Conservation (phyloP, 352 stramenopile species). For the Pythium insidiosum region DNA sequence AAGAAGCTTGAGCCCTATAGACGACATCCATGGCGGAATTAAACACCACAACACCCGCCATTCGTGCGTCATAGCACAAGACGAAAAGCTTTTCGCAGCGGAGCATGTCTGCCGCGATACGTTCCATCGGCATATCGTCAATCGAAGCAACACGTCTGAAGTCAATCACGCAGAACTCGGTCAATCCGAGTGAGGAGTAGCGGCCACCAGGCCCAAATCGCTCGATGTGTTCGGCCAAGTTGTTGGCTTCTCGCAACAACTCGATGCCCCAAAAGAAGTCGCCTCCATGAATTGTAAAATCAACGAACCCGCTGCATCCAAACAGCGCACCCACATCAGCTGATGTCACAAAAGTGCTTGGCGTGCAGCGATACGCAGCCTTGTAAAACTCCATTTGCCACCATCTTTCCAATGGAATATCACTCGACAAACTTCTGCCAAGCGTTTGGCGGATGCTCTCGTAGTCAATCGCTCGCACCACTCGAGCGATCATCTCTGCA, state of each 20-base stretch:
- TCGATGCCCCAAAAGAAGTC: constrained; percentile 1
- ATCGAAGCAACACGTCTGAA: constrained; percentile 3
- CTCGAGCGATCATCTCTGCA: constrained; percentile 5
- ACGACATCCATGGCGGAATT: neutral
- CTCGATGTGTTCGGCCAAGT: neutral
- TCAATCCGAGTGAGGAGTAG: constrained; percentile 2
- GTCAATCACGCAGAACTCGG: constrained; percentile 3
- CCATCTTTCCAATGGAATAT: constrained; percentile 10
- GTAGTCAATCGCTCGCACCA: constrained; percentile 11
- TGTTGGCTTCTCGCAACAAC: too few species aligned
- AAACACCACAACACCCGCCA: constrained; percentile 4
- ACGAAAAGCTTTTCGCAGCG: constrained; percentile 8
- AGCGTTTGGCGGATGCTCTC: constrained; percentile 5
- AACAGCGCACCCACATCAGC: constrained; percentile 12
- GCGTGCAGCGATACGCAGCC: constrained; percentile 10
- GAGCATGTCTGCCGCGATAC: constrained; percentile 6
- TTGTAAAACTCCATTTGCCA: constrained; percentile 24
- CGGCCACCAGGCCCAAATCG: too few species aligned
- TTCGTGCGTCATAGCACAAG: constrained; percentile 6
- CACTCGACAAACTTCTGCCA: too few species aligned
- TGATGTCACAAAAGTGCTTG: constrained; percentile 12
- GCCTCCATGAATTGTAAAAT: constrained; percentile 12
- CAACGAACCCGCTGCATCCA: constrained; percentile 12
- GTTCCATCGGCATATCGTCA: constrained; percentile 3
- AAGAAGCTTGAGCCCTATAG: neutral